Evolutionary conservation across 164 flowering plant species (phyloP).

Genomic region (Aristolochia californica): DNA sequence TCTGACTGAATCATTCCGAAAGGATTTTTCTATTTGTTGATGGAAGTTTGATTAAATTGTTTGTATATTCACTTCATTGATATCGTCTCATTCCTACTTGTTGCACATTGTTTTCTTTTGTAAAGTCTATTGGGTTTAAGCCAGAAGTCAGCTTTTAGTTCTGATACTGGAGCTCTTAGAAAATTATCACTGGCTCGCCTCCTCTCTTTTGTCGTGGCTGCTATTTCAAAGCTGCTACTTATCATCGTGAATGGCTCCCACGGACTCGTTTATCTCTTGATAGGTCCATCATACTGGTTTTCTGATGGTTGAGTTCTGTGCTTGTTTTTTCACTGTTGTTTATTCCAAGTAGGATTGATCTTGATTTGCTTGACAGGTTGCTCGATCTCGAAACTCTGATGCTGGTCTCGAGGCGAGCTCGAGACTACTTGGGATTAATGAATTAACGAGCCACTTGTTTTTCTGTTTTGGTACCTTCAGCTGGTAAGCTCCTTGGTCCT

Average conservation of each 20-base stretch:
- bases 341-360: background rate
- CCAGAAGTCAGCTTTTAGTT: conserved; percentile 40
- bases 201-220: conserved; percentile 85
- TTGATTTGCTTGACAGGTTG: conserved; percentile 45
- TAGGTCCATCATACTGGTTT: conserved; percentile 32
- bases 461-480: conserved; percentile 77
- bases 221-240: conserved; percentile 92
- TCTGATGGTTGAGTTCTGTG: background rate
- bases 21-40: background rate
- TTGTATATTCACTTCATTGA: background rate
- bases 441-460: conserved; percentile 78
- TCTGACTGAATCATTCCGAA: background rate
- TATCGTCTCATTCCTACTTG: background rate
- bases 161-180: conserved; percentile 29
- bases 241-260: conserved; percentile 77
- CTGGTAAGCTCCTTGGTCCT: conserved; percentile 28
- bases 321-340: background rate
- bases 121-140: conserved; percentile 65
- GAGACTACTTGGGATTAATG: conserved; percentile 82
- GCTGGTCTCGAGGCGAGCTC: conserved; percentile 77
- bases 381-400: conserved; percentile 75
- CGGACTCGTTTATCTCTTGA: conserved; percentile 87
- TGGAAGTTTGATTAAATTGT: background rate
- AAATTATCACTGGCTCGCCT: conserved; percentile 82
- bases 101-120: background rate